Base-by-base conservation (phyloP, 2,329 filamentous ascomycete genomes). In the Aureobasidium subglaciale region DNA sequence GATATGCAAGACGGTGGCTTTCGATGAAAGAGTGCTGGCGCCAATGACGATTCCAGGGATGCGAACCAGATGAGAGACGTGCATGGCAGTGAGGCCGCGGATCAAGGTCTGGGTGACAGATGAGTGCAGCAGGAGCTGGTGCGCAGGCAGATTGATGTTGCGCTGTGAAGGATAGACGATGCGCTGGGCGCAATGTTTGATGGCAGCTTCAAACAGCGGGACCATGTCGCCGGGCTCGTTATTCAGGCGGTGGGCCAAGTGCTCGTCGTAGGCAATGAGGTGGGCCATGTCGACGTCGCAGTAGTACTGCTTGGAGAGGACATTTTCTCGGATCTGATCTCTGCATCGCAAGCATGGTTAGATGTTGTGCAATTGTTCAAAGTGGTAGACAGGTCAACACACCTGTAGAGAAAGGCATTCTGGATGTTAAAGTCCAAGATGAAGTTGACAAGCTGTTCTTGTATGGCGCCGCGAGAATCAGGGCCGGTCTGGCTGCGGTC, bases 41-140 rank as follows among this genome's bases (percentile, higher is more conserved):
- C 93, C 92, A 62, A 99, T 99, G 58, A 99, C 90, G 61, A 99
- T 99, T 49, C 93, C 95, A 1, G 93, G 93, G 56, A 99, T 95
- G 56, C 92, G 84, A 35, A 99, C 92, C n/a, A 99, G 85, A 63
- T 90, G 86, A 5, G 92, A 90, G 63, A 99, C 95, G 60, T 90
- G 92, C 60, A 88, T 86, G 8, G 93, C 95, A 64, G 95, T 93
- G 35, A 99, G 81, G 63, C 96, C 90, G 61, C 93, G 87, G 64
- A 99, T 97, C 0, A 92, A 93, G 27, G 91, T 90, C 69, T 95
- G 85, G 52, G 92, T 86, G 61, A 90, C 90, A 57, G 85, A 88
- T 50, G 93, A 97, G 72, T 97, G 91, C 46, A 99, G 83, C 56
- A 99, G 87, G 27, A 99, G 83, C 71, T 99, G 93, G 70, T 97